A percentile compares a stretch with the other conserved stretches of the same genome.
phyloP scores from a whole-genome alignment of 306 rosid species.

The Cucumis melo region DNA sequence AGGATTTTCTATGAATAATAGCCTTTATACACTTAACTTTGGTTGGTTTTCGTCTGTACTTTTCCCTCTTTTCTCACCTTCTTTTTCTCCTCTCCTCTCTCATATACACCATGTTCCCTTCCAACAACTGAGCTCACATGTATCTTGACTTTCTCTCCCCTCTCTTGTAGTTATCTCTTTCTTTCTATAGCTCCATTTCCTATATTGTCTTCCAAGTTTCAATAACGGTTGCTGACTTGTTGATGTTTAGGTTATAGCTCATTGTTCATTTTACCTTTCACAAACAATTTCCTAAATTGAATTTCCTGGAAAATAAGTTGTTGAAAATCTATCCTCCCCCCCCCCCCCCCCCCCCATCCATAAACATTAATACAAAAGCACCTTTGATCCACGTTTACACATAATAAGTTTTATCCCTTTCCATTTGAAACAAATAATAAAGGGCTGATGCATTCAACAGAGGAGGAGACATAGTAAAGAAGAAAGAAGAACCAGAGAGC shows the following conservation, averaged over 20 bases:
- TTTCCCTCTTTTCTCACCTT: not conserved
- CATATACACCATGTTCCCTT: not conserved
- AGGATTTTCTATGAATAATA: conserved; percentile 3
- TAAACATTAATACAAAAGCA: not conserved
- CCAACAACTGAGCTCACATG: conserved; percentile 2
- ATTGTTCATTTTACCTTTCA: not conserved
- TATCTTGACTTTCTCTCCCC: not conserved
- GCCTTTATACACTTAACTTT: no score
- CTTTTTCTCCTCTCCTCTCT: not conserved
- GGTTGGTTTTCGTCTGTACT: conserved; percentile 8
- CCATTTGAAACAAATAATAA: no score
- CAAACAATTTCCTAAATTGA: not conserved
- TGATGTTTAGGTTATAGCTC: not conserved
- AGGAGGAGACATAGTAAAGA: not conserved
- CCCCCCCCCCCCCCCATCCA: not conserved
- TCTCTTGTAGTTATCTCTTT: not conserved
- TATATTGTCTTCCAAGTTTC: not conserved
- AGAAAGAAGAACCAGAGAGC: not conserved
- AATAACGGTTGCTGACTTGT: not conserved
- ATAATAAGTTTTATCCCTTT: not conserved
- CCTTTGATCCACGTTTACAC: not conserved
- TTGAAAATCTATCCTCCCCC: not conserved
- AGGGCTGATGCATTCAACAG: not conserved
- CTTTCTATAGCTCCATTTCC: not conserved
- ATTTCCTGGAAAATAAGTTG: not conserved